These are phyloP conservation scores for Akanthomyces lecanii DNA, from an alignment of 2,329 filamentous ascomycete genomes.

Conservation along the genomic window DNA sequence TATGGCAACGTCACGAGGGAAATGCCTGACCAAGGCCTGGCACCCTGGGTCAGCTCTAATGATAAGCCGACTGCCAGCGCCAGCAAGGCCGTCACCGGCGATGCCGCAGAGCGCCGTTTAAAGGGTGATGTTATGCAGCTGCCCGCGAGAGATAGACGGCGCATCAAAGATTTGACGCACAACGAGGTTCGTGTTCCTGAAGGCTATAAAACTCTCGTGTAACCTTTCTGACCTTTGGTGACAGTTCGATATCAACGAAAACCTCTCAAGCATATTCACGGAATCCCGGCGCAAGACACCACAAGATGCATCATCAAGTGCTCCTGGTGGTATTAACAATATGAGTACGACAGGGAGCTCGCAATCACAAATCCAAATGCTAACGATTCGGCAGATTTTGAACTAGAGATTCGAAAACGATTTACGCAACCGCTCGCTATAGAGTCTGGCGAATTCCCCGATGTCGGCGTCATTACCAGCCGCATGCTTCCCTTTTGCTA, in stretches of 20 bases:
- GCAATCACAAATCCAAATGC: neutral
- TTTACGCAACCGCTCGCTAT: constrained; percentile 60
- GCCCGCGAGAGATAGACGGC: constrained; percentile 60
- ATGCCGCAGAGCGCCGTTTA: constrained; percentile 60
- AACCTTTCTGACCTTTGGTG: neutral
- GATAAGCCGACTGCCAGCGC: constrained; percentile 59
- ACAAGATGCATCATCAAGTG: constrained; percentile 62
- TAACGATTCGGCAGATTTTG: constrained; percentile 49
- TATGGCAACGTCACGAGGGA: constrained; percentile 67
- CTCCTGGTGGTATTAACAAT: constrained; percentile 67
- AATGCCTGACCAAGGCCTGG: constrained; percentile 63
- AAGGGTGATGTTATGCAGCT: constrained; percentile 70
- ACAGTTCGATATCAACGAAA: constrained; percentile 53
- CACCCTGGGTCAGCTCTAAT: constrained; percentile 68
- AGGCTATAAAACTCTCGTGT: neutral
- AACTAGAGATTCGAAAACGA: constrained; percentile 63
- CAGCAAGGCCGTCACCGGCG: constrained; percentile 59
- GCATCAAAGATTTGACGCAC: constrained; percentile 60
- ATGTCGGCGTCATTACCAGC: constrained; percentile 57
- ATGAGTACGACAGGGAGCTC: constrained; percentile 58
- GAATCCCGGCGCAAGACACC: constrained; percentile 46
- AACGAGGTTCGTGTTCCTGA: constrained; percentile 51
- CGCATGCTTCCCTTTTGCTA: constrained; percentile 67
- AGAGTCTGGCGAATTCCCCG: constrained; percentile 67
- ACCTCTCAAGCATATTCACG: constrained; percentile 47